Base-by-base conservation (phyloP, 306 rosid genomes). In the Cucumis cinereus region DNA sequence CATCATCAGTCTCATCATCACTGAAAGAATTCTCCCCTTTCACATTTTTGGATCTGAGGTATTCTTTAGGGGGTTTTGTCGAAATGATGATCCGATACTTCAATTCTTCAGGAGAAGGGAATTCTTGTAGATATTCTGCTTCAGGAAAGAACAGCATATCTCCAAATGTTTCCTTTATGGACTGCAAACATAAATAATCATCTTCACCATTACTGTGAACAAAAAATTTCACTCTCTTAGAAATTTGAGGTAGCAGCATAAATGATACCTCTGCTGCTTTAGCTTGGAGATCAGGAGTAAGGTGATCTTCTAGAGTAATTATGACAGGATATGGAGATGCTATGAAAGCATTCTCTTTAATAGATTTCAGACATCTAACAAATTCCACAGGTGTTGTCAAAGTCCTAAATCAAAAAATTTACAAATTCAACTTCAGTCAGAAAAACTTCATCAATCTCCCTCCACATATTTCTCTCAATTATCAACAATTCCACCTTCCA, bases 251-350 rank as follows among this genome's bases (percentile, higher is more conserved):
- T 26, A n/a, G 11, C 5, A 16, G 53, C 30, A 16, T 53, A 30
- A 2, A 30, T 72, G 58, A 35, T 63, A 89, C 97, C 92, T 87
- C 95, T 11, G 96, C 96, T 78, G 85, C 97, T 89, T 84, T 91
- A 79, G 92, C 95, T 83, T 92, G 95, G 78, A 91, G 97, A 57
- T 81, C 87, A 35, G 89, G 79, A 0, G 96, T 83, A 76, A 94
- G 92, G 75, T 94, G 98, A 55, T 90, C 98, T 78, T 94, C 98
- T 40, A 94, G 78, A 72, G 98, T 94, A 41, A 94, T 90, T 38
- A 94, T 84, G 75, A 94, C 87, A 0, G 98, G 98, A 81, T 91
- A 94, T 8, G 85, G 86, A 72, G 98, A 91, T 76, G 80, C 84
- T 75, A 70, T 87, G 86, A 94, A 94, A 52, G 98, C 98, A 83